A percentile compares a stretch with the other conserved stretches of the same genome.
phyloP scores from a whole-genome alignment of 192 early-diverging fungal genomes.

The Gaertneriomyces semiglobifer region DNA sequence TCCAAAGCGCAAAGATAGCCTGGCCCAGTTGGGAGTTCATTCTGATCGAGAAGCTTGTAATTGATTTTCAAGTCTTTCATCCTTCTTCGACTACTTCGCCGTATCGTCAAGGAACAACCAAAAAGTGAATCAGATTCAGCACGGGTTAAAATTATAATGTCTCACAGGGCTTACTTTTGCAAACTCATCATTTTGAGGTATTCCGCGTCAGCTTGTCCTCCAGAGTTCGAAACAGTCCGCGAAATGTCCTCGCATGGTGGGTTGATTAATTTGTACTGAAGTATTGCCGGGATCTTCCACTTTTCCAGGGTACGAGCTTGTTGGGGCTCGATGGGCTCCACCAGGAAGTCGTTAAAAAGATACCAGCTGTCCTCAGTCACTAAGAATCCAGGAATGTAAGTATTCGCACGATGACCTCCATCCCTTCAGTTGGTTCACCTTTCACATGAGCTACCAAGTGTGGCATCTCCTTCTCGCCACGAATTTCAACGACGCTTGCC shows the following conservation, averaged over 20 bases:
- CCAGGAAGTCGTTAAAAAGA: constrained; percentile 95
- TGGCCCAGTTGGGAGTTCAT: constrained; percentile 59
- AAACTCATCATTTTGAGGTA: no score
- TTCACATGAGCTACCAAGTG: constrained; percentile 70
- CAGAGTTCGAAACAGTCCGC: no score
- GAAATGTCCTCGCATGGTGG: no score
- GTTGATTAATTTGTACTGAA: constrained; percentile 61
- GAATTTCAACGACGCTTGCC: constrained; percentile 44
- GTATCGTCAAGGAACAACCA: no score
- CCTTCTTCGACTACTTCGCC: constrained; percentile 32
- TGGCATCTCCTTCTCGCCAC: constrained; percentile 52
- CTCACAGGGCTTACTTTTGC: no score
- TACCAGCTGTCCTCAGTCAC: constrained; percentile 56
- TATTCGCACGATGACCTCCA: no score
- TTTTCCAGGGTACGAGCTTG: constrained; percentile 63
- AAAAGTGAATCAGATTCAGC: no score
- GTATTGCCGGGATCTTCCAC: constrained; percentile 64
- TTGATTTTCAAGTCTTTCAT: constrained; percentile 36
- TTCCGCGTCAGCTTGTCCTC: no score
- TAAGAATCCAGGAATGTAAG: no score
- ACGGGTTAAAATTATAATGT: no score
- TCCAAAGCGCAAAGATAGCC: constrained; percentile 81
- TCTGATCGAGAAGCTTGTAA: constrained; percentile 48
- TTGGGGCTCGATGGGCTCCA: constrained; percentile 64
- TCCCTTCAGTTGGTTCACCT: constrained; percentile 35